Evolutionary conservation across 2,329 filamentous ascomycete genomes (phyloP).

Genomic region (Colletotrichum australisinense): DNA sequence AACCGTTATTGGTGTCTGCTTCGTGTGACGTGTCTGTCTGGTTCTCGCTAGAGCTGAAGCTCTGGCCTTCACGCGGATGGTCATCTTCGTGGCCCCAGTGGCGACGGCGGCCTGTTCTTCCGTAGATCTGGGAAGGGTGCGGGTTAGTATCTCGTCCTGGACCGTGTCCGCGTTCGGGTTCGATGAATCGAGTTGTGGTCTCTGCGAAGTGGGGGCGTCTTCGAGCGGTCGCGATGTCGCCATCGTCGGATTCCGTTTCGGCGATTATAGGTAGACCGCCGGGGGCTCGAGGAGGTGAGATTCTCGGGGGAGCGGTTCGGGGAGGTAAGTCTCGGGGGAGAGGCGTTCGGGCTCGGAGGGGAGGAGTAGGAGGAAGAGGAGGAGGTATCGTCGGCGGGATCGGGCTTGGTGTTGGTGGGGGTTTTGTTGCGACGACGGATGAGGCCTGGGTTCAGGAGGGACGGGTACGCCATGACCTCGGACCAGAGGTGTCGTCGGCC

Average conservation of each 20-base stretch:
- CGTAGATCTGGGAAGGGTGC: constrained; percentile 13
- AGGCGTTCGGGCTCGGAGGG: not conserved
- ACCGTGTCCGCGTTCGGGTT: not conserved
- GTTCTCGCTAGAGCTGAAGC: not conserved
- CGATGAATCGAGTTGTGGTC: not conserved
- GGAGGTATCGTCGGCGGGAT: not conserved
- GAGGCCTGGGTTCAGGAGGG: not conserved
- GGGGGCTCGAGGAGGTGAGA: no score
- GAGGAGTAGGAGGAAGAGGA: not conserved
- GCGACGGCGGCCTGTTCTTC: constrained; percentile 9
- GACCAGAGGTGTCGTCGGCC: constrained; percentile 22
- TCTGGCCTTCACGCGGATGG: not conserved
- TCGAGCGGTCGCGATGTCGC: not conserved
- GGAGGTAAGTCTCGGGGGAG: not conserved
- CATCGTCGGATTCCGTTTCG: not conserved
- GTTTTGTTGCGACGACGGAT: not conserved
- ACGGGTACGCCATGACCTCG: not conserved
- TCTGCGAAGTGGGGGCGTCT: not conserved
- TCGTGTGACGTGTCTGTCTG: not conserved
- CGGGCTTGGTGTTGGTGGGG: not conserved
- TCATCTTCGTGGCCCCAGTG: not conserved
- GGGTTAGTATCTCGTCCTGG: not conserved
- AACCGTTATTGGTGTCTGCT: no score
- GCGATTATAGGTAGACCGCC: not conserved
- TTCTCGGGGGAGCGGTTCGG: not conserved